phyloP scores from a whole-genome alignment of 164 flowering plant genomes.

The Protea cynaroides region DNA sequence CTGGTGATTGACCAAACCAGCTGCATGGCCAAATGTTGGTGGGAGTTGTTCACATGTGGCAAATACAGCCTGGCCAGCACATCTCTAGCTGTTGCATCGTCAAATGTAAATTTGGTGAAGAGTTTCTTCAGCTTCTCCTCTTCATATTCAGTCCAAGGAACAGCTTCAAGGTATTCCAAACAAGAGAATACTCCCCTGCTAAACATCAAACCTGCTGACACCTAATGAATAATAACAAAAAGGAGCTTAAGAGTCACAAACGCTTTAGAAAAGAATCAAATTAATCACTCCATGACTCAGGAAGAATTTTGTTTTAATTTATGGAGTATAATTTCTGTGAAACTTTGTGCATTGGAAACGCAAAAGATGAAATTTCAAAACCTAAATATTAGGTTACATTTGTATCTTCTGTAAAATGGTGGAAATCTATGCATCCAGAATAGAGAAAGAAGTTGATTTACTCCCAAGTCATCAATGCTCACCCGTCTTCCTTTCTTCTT shows the following conservation, averaged over 20 bases:
- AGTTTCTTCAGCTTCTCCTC: constrained; percentile 74
- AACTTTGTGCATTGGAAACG: not conserved
- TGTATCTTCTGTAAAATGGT: too few relatives aligned
- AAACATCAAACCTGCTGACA: constrained; percentile 70
- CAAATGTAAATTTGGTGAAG: constrained; percentile 48
- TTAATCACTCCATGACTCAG: not conserved
- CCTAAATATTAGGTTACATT: too few relatives aligned
- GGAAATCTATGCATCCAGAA: too few relatives aligned
- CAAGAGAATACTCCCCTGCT: constrained; percentile 57
- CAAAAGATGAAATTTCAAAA: too few relatives aligned
- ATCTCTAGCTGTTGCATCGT: constrained; percentile 46
- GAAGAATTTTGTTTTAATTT: not conserved
- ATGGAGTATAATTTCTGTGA: not conserved
- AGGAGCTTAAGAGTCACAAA: not conserved
- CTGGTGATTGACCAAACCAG: constrained; percentile 63
- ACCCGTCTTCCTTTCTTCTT: too few relatives aligned
- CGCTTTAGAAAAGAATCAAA: not conserved
- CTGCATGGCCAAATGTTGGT: constrained; percentile 48
- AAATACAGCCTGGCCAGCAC: constrained; percentile 55
- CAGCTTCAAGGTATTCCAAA: constrained; percentile 80
- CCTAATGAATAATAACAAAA: constrained; percentile 27
- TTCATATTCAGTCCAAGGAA: constrained; percentile 92
- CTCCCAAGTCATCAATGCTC: too few relatives aligned
- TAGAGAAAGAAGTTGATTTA: too few relatives aligned
- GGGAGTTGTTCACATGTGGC: constrained; percentile 27